These are phyloP conservation scores for Nicotiana sylvestris DNA, from an alignment of 257 asterid genomes.

Conservation along the genomic window DNA sequence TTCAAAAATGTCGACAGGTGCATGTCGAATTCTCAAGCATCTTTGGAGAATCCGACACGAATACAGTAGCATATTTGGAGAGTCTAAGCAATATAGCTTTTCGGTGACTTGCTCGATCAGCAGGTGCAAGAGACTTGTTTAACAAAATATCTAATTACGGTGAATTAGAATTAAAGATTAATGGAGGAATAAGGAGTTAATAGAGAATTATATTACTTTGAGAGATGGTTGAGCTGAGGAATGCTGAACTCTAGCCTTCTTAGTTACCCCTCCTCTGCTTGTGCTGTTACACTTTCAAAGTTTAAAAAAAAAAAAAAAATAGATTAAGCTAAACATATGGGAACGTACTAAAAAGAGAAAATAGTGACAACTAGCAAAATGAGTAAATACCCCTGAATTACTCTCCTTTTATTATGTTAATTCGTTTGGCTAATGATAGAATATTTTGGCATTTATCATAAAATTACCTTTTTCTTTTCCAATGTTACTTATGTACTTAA, in stretches of 20 bases:
- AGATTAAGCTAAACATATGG: neutral
- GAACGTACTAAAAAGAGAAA: neutral
- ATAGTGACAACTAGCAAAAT: neutral
- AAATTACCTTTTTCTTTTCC: neutral
- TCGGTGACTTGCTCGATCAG: too few species aligned
- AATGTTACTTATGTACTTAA: neutral
- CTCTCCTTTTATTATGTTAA: neutral
- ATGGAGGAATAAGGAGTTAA: neutral
- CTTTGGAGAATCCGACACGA: too few species aligned
- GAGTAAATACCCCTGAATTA: neutral
- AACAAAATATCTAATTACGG: too few species aligned
- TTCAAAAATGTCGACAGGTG: too few species aligned
- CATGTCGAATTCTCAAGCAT: too few species aligned
- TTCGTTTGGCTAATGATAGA: neutral
- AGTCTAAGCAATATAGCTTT: too few species aligned
- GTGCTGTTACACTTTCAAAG: slow-evolving; percentile 56
- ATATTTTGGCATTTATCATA: neutral
- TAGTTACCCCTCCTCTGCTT: slow-evolving; percentile 54
- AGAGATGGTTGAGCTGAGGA: slow-evolving; percentile 75
- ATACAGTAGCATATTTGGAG: too few species aligned
- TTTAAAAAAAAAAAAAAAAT: too few species aligned
- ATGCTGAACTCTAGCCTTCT: slow-evolving; percentile 91
- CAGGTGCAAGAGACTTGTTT: too few species aligned
- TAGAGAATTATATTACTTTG: slow-evolving; percentile 48
- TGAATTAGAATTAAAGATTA: too few species aligned